Base-by-base conservation (phyloP, 352 stramenopile genomes). In the Lagenidium sp. region DNA sequence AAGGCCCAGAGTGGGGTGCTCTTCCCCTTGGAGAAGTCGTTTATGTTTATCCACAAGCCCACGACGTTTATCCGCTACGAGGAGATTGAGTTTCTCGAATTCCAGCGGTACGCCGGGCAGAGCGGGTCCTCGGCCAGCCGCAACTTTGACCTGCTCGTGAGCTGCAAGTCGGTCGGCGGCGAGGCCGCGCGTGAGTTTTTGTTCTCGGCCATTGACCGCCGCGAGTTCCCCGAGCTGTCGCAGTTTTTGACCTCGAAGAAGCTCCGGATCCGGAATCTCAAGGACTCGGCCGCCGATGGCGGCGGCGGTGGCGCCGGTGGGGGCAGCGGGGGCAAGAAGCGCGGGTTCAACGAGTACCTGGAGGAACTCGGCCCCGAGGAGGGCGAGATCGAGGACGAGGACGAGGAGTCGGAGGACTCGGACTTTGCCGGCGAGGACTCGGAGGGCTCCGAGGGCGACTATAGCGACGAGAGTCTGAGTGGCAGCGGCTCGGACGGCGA, bases 21-120 rank as follows among this genome's bases (percentile, higher is more conserved):
- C 11, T 99, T 98, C 63, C 95, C 95, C 24, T 67, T 99, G 12
- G 94, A 99, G 53, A 98, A 96, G 69, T 97, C 94, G 56, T 99
- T 99, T 67, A 97, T 99, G 72, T 99, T 99, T 60, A 99, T 99
- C 58, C 95, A 99, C 80, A 99, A 99, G 65, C 96, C 96, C 19
- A 97, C 96, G 44, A 92, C 97, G 19, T 87, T 99, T 50, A 98
- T 99, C 65, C 86, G 90, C 45, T 99, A 98, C 70, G 96, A 98
- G 54, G 96, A 99, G 68, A 94, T 99, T 38, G 89, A 98, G 57
- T 97, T 85, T 57, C 94, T 99, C 21, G 94, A 99, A 65, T 99
- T 99, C 62, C 92, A 98, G 67, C 82, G 95, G 7, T 99, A 98
- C 59, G 88, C 90, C 1, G 92, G 92, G 4, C 91, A 97, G 55